phyloP scores from a whole-genome alignment of 1,139 yeast species.

The Entelexis paramagnoliae region DNA sequence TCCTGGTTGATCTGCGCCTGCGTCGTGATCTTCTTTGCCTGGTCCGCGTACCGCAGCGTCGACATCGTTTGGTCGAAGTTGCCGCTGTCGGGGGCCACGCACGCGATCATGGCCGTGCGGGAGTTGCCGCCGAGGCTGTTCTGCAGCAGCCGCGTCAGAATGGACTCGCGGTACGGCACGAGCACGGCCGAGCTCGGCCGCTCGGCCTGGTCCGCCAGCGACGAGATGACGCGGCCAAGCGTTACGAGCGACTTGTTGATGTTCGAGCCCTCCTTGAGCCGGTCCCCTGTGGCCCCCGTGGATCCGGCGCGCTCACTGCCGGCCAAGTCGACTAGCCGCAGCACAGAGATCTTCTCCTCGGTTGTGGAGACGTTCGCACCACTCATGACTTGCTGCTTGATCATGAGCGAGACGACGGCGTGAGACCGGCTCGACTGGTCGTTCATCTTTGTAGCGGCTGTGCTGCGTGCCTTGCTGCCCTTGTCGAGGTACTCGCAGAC shows the following conservation, averaged over 20 bases:
- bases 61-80: slow-evolving; percentile 66
- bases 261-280: slow-evolving; percentile 63
- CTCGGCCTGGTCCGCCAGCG: slow-evolving; percentile 38
- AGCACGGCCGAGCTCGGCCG: slow-evolving; percentile 29
- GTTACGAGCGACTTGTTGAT: slow-evolving; percentile 70
- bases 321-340: slow-evolving; percentile 68
- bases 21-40: slow-evolving; percentile 60
- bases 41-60: slow-evolving; percentile 63
- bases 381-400: slow-evolving; percentile 53
- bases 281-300: slow-evolving; percentile 53
- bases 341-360: slow-evolving; percentile 48
- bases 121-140: slow-evolving; percentile 93
- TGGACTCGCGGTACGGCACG: slow-evolving; percentile 65
- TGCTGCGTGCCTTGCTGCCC: slow-evolving; percentile 48
- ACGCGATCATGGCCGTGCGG: slow-evolving; percentile 90
- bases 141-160: slow-evolving; percentile 58
- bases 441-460: slow-evolving; percentile 60
- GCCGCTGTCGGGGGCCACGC: slow-evolving; percentile 74
- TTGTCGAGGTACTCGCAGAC: slow-evolving; percentile 37
- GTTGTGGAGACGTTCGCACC: slow-evolving; percentile 35
- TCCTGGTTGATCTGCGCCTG: slow-evolving; percentile 45
- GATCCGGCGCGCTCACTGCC: slow-evolving; percentile 64
- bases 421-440: slow-evolving; percentile 70
- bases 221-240: slow-evolving; percentile 60
- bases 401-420: slow-evolving; percentile 56